Conservation (phyloP, 2,329 filamentous ascomycete genomes). For the Fusarium pseudoanthophilum region DNA sequence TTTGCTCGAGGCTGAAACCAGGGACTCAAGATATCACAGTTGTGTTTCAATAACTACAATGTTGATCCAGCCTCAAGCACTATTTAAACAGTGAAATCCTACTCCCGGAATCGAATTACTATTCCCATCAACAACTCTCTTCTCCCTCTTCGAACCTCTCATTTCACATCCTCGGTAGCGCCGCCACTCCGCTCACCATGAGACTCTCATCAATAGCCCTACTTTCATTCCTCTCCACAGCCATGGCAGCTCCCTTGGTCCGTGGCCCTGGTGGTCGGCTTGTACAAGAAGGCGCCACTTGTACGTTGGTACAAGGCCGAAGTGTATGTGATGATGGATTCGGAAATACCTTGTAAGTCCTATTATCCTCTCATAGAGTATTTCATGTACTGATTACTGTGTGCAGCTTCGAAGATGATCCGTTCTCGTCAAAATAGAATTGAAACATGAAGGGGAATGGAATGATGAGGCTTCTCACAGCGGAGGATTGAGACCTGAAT, state of each 20-base stretch:
- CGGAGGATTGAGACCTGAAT: not conserved
- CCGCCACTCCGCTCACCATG: not conserved
- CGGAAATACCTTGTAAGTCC: conserved; percentile 19
- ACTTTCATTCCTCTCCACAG: not conserved
- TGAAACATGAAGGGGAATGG: no score
- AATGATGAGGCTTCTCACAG: not conserved
- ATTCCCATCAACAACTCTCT: not conserved
- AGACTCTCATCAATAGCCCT: not conserved
- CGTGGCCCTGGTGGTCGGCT: conserved; percentile 12
- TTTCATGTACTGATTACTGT: no score
- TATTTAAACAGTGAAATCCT: rapidly evolving
- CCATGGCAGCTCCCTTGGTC: not conserved
- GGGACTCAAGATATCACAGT: not conserved
- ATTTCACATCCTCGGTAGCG: not conserved
- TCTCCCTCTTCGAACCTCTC: rapidly evolving
- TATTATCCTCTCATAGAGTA: no score
- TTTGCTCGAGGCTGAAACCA: not conserved
- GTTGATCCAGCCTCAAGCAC: rapidly evolving
- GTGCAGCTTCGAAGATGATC: conserved; percentile 6
- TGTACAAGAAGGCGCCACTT: not conserved
- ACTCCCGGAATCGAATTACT: rapidly evolving
- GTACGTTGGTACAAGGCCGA: conserved; percentile 9
- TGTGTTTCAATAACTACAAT: not conserved
- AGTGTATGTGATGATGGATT: conserved; percentile 18
- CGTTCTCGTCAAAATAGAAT: not conserved